Evolutionary conservation across 1,284 basidiomycete species (phyloP), one percentile per base, ranked within the genome.

Genomic region (Cryptococcus hybrid): DNA sequence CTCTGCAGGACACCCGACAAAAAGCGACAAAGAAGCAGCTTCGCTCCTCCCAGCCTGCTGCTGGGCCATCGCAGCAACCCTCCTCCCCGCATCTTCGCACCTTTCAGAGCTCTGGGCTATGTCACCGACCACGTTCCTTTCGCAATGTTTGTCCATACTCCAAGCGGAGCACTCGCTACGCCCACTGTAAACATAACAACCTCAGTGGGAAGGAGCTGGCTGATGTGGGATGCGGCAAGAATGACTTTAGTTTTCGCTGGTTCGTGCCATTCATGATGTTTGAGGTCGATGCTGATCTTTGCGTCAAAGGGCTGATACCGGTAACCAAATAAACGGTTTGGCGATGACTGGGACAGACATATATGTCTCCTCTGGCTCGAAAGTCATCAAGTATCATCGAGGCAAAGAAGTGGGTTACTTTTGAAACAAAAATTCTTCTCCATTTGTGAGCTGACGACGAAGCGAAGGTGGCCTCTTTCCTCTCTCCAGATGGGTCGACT

Each of bases 221-320:
- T 92, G 18, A 82, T 98, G 77, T 99, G 95, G 95, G 92, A 97
- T 70, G 92, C 92, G 11, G 89, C 87, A 38, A 90, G 88, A 78
- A 93, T 99, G 89, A 85, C 84, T 13, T 79, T 99, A 49, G 82
- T 98, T 48, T 98, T 99, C 74, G 92, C 96, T 59, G 92, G 94
- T 88, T 74, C 79, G 90, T 47, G 4, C 13, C n/a, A 24, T 35
- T n/a, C 46, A 35, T 12, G 30, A 37, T 34, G 40, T 9, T 42
- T n/a, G 15, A 47, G n/a, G 52, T n/a, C 37, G 49, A 51, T 38
- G 48, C 18, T 18, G 18, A 36, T 13, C 7, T 54, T 12, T 37
- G 6, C 15, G 51, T 48, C 55, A 18, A 64, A 95, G 92, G 12
- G 88, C 91, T 7, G 88, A 94, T 70, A 82, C 86, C 11, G 83